Base-by-base conservation (phyloP, 139 green algal species). In the Asterochloris sp. region DNA sequence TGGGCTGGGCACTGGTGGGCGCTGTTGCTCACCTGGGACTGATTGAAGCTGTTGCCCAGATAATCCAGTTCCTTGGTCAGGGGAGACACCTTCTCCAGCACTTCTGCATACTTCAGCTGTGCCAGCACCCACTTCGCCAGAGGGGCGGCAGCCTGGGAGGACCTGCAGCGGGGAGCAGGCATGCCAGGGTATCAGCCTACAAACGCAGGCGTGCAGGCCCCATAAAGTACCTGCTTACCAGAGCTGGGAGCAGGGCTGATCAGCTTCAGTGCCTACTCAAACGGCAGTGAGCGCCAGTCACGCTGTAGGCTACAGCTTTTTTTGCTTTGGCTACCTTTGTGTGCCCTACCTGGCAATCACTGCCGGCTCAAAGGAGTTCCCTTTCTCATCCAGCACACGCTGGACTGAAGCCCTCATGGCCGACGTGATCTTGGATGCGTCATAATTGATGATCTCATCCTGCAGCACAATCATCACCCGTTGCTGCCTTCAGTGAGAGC, bases 371-470 rank as follows among this genome's bases (percentile, higher is more conserved):
- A 95, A 96, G 17, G 88, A 93, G 78, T 90, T 88, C 64, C 86
- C 87, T 81, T 92, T 93, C 38, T 82, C 28, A 0, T 79, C 62
- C 71, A 94, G 81, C 26, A 92, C 83, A 78, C 86, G 84, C 12
- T 90, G 83, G 9, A 93, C 88, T 85, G 88, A 78, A 24, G 54
- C 78, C 23, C 76, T 81, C 68, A 83, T 85, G 19, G 28, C 74
- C 11, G 78, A 69, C 16, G 78, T 89, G 61, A 94, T 87, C 4
- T 74, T 61, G 62, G 82, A 85, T 11, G 94, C 92, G 61, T 97
- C 94, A 83, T 93, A 97, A 83, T 94, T 95, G 64, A 97, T 89
- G 84, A 97, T 96, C 71, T 93, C 83, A 8, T 92, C 88, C 79
- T 93, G 90, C 68, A 92, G 17, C 83, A 26, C 4, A 54, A 6